Evolutionary conservation across 371 early-diverging fungal species (phyloP).

Genomic region (Smittium culicis): DNA sequence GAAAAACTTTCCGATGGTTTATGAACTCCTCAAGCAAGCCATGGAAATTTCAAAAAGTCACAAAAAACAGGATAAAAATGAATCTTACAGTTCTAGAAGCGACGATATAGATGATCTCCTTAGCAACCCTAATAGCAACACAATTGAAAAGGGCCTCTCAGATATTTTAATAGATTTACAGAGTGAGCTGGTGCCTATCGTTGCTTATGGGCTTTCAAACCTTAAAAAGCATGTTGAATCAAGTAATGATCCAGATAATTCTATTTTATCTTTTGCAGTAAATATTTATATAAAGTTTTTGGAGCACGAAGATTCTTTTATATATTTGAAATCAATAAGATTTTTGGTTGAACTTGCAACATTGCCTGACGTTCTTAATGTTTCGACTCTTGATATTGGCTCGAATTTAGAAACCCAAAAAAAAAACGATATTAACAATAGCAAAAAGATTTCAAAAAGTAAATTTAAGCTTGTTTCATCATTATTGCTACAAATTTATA

Average conservation of each 20-base stretch:
- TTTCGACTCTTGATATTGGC: too few relatives aligned
- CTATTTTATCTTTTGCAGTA: constrained; percentile 16
- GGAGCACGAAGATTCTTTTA: constrained; percentile 6
- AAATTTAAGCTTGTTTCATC: constrained; percentile 64
- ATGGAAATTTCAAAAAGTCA: not conserved
- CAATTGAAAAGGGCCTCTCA: constrained; percentile 39
- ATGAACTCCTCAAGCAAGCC: constrained; percentile 1
- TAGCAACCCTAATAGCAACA: not conserved
- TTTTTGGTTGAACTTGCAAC: constrained; percentile 13
- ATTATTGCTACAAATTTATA: constrained; percentile 51
- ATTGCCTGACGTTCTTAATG: constrained; percentile 33
- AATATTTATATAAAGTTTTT: constrained; percentile 1
- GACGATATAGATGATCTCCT: not conserved
- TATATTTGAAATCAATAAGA: constrained; percentile 10
- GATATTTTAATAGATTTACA: constrained; percentile 60
- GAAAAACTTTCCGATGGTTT: constrained; percentile 2
- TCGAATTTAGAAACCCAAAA: too few relatives aligned
- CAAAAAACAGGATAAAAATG: not conserved
- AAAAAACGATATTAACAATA: constrained; percentile 81
- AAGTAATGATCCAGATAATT: not conserved
- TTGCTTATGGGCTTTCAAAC: constrained; percentile 71
- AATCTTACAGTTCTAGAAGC: not conserved
- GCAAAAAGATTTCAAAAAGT: constrained; percentile 66
- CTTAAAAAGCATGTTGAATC: constrained; percentile 55
- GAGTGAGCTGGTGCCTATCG: constrained; percentile 66